Base-by-base conservation (phyloP, 2,329 filamentous ascomycete genomes). In the Fusarium concolor region DNA sequence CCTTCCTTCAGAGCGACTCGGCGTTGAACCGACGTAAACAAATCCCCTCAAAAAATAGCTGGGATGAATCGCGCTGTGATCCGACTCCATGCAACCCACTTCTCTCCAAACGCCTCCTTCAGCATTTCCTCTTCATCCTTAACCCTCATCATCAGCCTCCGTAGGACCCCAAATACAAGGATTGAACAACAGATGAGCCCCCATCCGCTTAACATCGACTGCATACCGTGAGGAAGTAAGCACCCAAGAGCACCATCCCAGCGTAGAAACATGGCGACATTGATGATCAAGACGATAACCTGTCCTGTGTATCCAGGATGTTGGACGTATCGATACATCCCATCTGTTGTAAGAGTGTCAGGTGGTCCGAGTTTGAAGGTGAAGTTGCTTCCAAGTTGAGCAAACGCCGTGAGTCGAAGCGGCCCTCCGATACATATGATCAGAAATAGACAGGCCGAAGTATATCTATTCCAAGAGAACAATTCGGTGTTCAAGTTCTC, bases 91-190 rank as follows among this genome's bases (percentile, higher is more conserved):
- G 24, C 10, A 29, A 51, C 15, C 47, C 47, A 51, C 20, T 51
- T 42, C 8, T 51, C 35, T 29, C 24, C 47, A 22, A 51, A 51
- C 4, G 18, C 29, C 3, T 29, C 18, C 6, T 22, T 51, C 11
- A 51, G 10, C 47, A 51, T 51, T 10, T 29, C 42, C n/a, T 51
- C 47, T 15, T 51, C 47, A n/a, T 51, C 47, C 6, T 10, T 42
- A 15, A 51, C 47, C 1, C 47, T 51, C 47, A 51, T 42, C 47
- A 29, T 14, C 6, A 51, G 24, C 1, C 35, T 42, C 7, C 35
- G 33, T 3, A 51, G 1, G 6, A 51, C 42, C n/a, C 47, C 47
- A 11, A 29, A 22, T 2, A 51, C 35, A 6, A 51, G 24, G 10
- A 43, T 5, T 3, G 41, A 22, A 38, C 35, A 42, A n/a, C 5